A percentile compares a stretch with the other conserved stretches of the same genome.
Conservation (phyloP, 345 rosid species). For the Mangifera indica region DNA sequence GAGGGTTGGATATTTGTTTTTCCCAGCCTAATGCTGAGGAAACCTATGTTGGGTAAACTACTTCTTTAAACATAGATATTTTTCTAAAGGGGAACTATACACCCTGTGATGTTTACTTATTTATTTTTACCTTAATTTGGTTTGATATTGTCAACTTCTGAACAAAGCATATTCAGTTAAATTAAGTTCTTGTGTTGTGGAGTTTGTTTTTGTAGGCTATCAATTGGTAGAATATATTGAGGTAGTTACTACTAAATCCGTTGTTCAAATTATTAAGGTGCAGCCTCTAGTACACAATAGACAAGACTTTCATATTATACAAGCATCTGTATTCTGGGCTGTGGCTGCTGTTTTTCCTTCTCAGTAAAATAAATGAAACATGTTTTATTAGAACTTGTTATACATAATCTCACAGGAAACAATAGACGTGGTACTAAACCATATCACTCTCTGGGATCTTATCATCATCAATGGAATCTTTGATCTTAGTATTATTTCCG, state of each 20-base stretch:
- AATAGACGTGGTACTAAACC: constrained; percentile 32
- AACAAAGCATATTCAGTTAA: background rate
- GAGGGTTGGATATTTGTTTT: constrained; percentile 3
- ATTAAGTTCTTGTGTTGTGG: background rate
- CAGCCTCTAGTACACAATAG: no score
- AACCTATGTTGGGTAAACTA: background rate
- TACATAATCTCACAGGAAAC: background rate
- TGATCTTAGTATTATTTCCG: constrained; percentile 8
- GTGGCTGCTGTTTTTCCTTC: no score
- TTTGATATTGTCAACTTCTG: background rate
- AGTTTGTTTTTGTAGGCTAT: background rate
- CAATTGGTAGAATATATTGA: no score
- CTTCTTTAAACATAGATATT: background rate
- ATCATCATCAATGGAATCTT: background rate
- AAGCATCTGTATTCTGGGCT: no score
- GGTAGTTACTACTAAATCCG: no score
- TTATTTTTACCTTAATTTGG: background rate
- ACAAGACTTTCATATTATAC: no score
- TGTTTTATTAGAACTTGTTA: constrained; percentile 2
- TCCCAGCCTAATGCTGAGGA: background rate
- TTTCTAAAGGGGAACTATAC: constrained; percentile 9
- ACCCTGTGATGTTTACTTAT: background rate
- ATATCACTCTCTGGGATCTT: constrained; percentile 24
- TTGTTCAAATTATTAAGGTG: no score
- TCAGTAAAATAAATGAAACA: background rate